Evolutionary conservation across 23 red algal species (phyloP), one percentile per base, ranked within the genome.

Genomic region (Cyanidium caldarium): DNA sequence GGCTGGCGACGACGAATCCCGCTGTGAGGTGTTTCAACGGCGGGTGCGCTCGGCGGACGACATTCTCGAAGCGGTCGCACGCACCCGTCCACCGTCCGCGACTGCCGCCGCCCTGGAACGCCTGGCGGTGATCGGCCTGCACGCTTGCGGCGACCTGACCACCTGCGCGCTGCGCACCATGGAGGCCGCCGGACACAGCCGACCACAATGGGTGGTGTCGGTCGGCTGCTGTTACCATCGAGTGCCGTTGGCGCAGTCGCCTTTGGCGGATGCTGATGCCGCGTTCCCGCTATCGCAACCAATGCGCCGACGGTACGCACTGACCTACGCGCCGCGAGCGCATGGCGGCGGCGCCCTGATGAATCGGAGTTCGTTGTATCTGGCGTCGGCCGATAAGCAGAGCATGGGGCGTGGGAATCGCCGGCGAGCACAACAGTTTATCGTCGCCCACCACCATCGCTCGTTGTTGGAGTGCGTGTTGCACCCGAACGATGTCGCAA

Each of bases 281-380:
- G 10, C 7, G 51, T 61, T 61, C 21, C 51, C 51, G 51, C 51
- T 61, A 10, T 61, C 51, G 5, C 10, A 25, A 5, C 31, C n/a
- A 28, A 16, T 61, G 19, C 31, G 7, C 7, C 10, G 31, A 5
- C 51, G 7, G 51, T 5, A 12, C 10, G 51, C 7, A 28, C 31
- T 61, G 19, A 21, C 51, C n/a, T 61, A 28, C 51, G 21, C n/a
- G 7, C n/a, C 51, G 23, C 51, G 5, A 28, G 51, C 51, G 10
- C 21, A 61, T 61, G 51, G 51, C 21, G 51, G 51, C 51, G 23
- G 31, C 21, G 51, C 51, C 10, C 23, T 61, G 51, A 12, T 61
- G 51, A 61, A 61, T 28, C 51, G 51, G 13, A 61, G 51, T 28
- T 61, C 51, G 5, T 61, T 61, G 51, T 61, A 61, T 28, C 23